These are phyloP conservation scores for Trichosporon faecale DNA, from an alignment of 1,284 basidiomycete species.

Conservation along the genomic window DNA sequence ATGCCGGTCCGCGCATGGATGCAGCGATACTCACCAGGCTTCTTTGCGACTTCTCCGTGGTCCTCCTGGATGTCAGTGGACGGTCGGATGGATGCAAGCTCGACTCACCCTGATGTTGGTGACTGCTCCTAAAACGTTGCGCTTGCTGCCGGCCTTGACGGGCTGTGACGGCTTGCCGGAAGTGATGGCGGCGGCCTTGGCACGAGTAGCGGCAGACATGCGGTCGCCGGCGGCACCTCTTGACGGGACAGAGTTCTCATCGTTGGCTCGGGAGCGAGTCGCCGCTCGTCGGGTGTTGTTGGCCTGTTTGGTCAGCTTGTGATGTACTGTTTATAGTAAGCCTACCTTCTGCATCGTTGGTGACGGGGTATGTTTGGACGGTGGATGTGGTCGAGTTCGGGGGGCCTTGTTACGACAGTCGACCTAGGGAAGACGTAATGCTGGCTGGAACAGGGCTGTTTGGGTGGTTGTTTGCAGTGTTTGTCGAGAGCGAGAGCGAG, in stretches of 20 bases:
- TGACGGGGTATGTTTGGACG: background rate
- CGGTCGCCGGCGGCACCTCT: slow-evolving; percentile 29
- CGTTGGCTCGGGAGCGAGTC: slow-evolving; percentile 35
- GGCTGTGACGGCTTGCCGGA: slow-evolving; percentile 5
- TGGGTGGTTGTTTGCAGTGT: background rate
- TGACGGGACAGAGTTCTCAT: slow-evolving; percentile 47
- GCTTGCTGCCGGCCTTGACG: slow-evolving; percentile 44
- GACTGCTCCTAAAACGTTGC: slow-evolving; percentile 44
- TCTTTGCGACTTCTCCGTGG: slow-evolving; percentile 34
- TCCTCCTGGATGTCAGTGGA: slow-evolving; percentile 27
- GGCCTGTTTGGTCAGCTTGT: slow-evolving; percentile 15
- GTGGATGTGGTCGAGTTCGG: background rate
- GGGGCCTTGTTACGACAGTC: background rate
- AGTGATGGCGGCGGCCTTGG: slow-evolving; percentile 25
- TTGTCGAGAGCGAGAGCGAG: background rate
- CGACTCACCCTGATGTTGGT: slow-evolving; percentile 33
- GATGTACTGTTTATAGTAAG: background rate
- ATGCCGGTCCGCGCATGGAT: background rate
- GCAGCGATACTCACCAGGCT: slow-evolving; percentile 32
- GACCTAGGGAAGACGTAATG: background rate
- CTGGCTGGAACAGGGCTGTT: background rate
- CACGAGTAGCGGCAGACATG: slow-evolving; percentile 27
- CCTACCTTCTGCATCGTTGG: background rate
- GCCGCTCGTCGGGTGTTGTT: slow-evolving; percentile 34
- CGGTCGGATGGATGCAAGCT: slow-evolving; percentile 1